Evolutionary conservation across 2,329 filamentous ascomycete species (phyloP), one percentile per base, ranked within the genome.

Genomic region (Lachnellula cervina): DNA sequence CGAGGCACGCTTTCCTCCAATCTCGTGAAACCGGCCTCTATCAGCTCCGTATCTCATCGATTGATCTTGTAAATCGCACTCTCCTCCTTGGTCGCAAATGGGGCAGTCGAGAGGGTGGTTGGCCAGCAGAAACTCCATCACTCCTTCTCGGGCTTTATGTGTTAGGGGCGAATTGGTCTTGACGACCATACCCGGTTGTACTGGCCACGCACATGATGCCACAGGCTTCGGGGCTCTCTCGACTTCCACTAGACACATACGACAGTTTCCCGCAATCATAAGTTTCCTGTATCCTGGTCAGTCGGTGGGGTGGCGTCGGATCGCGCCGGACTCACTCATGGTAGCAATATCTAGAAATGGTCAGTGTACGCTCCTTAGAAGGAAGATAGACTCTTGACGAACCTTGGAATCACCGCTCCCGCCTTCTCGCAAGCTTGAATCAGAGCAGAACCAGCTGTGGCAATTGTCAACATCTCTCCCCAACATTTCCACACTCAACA

Each of bases 361-460:
- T 54, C 50, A 53, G 42, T 11, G 44, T 42, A 14, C 32, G 43
- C 51, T 19, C 54, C 17, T 25, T 28, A 14, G 37, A n/a, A 37
- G 49, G 43, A 37, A 13, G 42, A 49, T 11, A 53, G 50, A 19
- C 5, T 16, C 25, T 55, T 62, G 44, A 70, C 79, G 68, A 76
- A 89, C 88, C 88, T 91, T 66, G 93, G 93, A 70, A 97, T 81
- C 60, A 88, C 94, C 64, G 81, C 83, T 70, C 94, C 94, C 63
- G 93, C 94, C 80, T 99, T 97, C 78, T 99, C 94, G 80, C 94
- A 99, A 71, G 94, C 94, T 79, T 99, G 94, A 73, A 99, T 99
- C 69, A 99, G 83, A 70, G 94, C 93, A 68, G 94, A 94, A 65
- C 93, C 93, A 76, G 93, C 93, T 96, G 73, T 73, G 69, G 56